phyloP scores from a whole-genome alignment of 495 filamentous ascomycete species.

The Hamigera avellanea region DNA sequence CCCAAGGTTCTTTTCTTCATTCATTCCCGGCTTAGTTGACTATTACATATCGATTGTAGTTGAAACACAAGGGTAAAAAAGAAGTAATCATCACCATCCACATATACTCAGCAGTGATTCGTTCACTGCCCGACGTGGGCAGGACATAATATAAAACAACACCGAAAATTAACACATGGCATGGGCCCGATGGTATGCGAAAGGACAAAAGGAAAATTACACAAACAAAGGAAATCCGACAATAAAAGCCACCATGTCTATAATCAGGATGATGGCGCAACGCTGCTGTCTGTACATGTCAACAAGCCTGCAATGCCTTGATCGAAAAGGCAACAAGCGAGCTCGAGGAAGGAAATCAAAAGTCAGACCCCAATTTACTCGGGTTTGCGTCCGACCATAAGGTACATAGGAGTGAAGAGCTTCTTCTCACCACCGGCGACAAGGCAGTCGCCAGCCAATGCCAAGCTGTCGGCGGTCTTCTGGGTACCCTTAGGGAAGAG shows the following conservation, averaged over 20 bases:
- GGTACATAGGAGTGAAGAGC: constrained; percentile 97
- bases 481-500: constrained; percentile 77
- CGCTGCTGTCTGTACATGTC: no score
- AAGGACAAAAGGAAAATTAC: constrained; percentile 3
- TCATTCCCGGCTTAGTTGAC: neutral
- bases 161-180: constrained; percentile 4
- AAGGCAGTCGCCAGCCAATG: constrained; percentile 70
- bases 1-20: neutral
- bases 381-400: constrained; percentile 94
- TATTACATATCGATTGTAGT: constrained; percentile 1
- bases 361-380: constrained; percentile 17
- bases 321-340: no score
- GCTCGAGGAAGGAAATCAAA: neutral
- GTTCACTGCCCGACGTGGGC: constrained; percentile 6
- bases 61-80: neutral
- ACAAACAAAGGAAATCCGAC: constrained; percentile 1
- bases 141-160: constrained; percentile 6
- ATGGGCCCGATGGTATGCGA: constrained; percentile 13
- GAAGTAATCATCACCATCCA: constrained; percentile 10
- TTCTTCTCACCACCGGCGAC: constrained; percentile 86
- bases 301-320: no score
- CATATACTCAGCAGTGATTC: constrained; percentile 11
- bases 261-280: neutral
- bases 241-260: constrained; percentile 7
- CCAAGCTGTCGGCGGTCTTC: constrained; percentile 90